Conservation (phyloP, 2,329 filamentous ascomycete genomes). For the Aureobasidium sp. region DNA sequence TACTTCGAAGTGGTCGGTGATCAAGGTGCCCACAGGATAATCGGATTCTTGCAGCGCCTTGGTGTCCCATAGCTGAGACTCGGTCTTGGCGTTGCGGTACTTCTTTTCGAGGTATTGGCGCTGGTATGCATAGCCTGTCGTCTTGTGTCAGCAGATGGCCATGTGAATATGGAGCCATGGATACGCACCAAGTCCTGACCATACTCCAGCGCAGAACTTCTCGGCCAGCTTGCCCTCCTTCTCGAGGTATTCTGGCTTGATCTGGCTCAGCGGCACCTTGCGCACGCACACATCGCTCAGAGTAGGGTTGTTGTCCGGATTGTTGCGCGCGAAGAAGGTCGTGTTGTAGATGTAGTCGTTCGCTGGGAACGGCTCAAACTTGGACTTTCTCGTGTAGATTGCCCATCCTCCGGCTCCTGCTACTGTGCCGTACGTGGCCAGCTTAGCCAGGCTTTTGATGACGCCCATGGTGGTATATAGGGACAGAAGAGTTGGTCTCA, state of each 20-base stretch:
- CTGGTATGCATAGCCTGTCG: constrained; percentile 51
- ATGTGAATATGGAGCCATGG: not conserved
- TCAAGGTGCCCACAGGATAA: constrained; percentile 56
- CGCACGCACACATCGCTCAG: constrained; percentile 60
- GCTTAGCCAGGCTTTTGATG: constrained; percentile 25
- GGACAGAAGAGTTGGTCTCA: no score
- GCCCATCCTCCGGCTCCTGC: constrained; percentile 48
- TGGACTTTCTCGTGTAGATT: constrained; percentile 48
- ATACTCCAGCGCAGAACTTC: constrained; percentile 61
- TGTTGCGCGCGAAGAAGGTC: constrained; percentile 51
- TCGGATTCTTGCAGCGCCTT: constrained; percentile 48
- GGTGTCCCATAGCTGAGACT: constrained; percentile 54
- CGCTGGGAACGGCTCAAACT: constrained; percentile 51
- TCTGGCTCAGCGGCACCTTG: constrained; percentile 54
- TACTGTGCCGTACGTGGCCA: constrained; percentile 29
- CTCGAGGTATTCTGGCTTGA: constrained; percentile 59
- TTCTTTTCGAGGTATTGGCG: constrained; percentile 53
- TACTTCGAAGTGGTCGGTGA: constrained; percentile 68
- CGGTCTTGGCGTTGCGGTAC: constrained; percentile 50
- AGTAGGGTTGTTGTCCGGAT: constrained; percentile 55
- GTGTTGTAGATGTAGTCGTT: constrained; percentile 57
- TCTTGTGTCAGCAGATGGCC: not conserved
- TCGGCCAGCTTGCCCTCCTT: constrained; percentile 54
- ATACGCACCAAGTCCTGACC: constrained; percentile 54
- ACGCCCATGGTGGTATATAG: constrained; percentile 29